These are phyloP conservation scores for Pyracantha coccinea DNA, from an alignment of 331 rosid species.

Conservation along the genomic window DNA sequence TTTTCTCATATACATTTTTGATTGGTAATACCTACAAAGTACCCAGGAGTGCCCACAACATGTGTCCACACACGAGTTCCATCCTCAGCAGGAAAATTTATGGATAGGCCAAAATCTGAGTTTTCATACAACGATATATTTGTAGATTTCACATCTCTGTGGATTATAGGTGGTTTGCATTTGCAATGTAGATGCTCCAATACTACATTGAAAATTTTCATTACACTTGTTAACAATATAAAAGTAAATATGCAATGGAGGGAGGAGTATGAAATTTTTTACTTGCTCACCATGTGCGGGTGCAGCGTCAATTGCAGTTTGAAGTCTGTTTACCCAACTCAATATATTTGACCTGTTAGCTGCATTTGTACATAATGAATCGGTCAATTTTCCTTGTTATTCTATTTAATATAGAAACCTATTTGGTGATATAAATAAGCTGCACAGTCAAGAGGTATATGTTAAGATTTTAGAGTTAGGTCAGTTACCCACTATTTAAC, in stretches of 20 bases:
- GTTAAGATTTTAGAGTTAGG: too few relatives aligned
- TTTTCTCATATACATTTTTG: slow-evolving; percentile 42
- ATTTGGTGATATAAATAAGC: neutral
- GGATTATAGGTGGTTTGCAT: slow-evolving; percentile 54
- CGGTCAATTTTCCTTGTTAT: too few relatives aligned
- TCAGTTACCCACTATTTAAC: too few relatives aligned
- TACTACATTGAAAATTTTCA: slow-evolving; percentile 24
- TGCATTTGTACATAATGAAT: too few relatives aligned
- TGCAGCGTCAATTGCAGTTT: neutral
- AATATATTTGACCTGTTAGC: too few relatives aligned
- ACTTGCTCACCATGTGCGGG: neutral
- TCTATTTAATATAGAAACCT: neutral
- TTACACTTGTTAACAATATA: neutral
- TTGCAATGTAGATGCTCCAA: slow-evolving; percentile 57
- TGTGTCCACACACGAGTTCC: slow-evolving; percentile 21
- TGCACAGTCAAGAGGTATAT: neutral
- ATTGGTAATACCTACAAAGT: slow-evolving; percentile 41
- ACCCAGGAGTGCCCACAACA: slow-evolving; percentile 49
- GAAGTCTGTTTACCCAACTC: too few relatives aligned
- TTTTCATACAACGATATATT: slow-evolving; percentile 55
- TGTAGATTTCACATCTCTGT: slow-evolving; percentile 53
- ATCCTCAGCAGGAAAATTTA: slow-evolving; percentile 19
- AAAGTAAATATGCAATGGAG: too few relatives aligned
- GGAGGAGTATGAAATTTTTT: too few relatives aligned
- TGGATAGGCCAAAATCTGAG: slow-evolving; percentile 55